phyloP scores from a whole-genome alignment of 306 rosid genomes.

The Prunus fruticosa region DNA sequence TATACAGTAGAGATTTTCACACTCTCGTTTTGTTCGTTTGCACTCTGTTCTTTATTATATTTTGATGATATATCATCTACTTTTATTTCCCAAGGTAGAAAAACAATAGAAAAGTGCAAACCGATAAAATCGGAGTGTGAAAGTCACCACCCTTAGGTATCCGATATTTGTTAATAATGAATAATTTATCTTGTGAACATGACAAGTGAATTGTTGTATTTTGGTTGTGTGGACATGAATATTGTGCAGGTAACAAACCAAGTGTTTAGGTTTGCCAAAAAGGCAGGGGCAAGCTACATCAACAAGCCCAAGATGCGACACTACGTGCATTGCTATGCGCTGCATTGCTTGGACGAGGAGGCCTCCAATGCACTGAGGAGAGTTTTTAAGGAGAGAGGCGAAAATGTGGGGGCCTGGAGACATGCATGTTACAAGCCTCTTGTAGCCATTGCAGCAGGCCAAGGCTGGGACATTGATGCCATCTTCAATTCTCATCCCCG shows the following conservation, averaged over 20 bases:
- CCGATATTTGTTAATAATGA: too few species aligned
- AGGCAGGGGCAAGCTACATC: conserved; percentile 87
- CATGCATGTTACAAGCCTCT: conserved; percentile 83
- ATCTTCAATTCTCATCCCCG: conserved; percentile 79
- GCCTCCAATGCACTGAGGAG: conserved; percentile 67
- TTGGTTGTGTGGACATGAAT: not conserved
- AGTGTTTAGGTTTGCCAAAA: conserved; percentile 82
- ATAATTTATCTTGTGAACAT: too few species aligned
- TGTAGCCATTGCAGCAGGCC: conserved; percentile 69
- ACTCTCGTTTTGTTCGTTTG: too few species aligned
- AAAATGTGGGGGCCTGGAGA: conserved; percentile 90
- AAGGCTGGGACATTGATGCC: conserved; percentile 94
- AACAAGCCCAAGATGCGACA: conserved; percentile 99
- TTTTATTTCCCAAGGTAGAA: too few species aligned
- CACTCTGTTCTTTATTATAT: too few species aligned
- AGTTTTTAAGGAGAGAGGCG: conserved; percentile 71
- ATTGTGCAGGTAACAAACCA: conserved; percentile 72
- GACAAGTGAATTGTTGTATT: too few species aligned
- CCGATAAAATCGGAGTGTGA: too few species aligned
- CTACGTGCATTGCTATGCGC: conserved; percentile 91
- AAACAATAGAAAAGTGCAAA: too few species aligned
- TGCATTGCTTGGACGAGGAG: conserved; percentile 81
- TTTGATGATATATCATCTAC: too few species aligned
- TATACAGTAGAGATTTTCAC: too few species aligned
- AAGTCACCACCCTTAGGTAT: too few species aligned